phyloP scores from a whole-genome alignment of 78 protist genomes.

The Andalucia godoyi region DNA sequence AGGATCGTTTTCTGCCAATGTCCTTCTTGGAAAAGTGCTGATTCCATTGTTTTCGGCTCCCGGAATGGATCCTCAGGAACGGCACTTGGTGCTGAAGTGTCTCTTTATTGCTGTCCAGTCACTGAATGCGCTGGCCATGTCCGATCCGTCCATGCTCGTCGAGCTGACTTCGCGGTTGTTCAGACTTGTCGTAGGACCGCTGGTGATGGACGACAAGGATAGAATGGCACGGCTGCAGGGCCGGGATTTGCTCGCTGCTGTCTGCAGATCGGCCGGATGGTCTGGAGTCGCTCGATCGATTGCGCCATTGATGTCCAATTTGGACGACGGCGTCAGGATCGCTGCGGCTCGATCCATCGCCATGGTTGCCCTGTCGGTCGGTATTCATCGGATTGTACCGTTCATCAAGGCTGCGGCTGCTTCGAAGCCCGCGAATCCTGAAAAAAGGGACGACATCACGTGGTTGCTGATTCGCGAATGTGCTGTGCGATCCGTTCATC shows the following conservation, averaged over 20 bases:
- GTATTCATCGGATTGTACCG: conserved; percentile 87
- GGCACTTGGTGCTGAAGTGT: conserved; percentile 95
- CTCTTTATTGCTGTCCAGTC: conserved; percentile 90
- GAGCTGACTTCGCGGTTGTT: too few relatives aligned
- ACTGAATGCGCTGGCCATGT: conserved; percentile 92
- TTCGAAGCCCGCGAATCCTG: conserved; percentile 83
- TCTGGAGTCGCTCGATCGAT: conserved; percentile 93
- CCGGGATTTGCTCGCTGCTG: conserved; percentile 91
- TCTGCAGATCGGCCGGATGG: conserved; percentile 97
- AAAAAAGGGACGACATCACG: conserved; percentile 97
- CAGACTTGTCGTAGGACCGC: conserved; percentile 94
- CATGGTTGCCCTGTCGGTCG: conserved; percentile 95
- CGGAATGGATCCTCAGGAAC: conserved; percentile 93
- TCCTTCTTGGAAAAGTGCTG: conserved; percentile 87
- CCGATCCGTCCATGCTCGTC: conserved; percentile 49
- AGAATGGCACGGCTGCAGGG: conserved; percentile 95
- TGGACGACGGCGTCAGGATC: conserved; percentile 92
- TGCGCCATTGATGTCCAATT: conserved; percentile 92
- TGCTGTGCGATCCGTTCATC: too few relatives aligned
- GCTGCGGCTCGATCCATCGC: conserved; percentile 97
- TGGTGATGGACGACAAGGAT: conserved; percentile 94
- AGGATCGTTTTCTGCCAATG: conserved; percentile 91
- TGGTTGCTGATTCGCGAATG: conserved; percentile 91
- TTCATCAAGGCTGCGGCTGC: conserved; percentile 95
- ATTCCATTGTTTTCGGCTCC: conserved; percentile 88